Evolutionary conservation across 176 grass and related monocot species (phyloP).

Genomic region (Melocanna baccifera): DNA sequence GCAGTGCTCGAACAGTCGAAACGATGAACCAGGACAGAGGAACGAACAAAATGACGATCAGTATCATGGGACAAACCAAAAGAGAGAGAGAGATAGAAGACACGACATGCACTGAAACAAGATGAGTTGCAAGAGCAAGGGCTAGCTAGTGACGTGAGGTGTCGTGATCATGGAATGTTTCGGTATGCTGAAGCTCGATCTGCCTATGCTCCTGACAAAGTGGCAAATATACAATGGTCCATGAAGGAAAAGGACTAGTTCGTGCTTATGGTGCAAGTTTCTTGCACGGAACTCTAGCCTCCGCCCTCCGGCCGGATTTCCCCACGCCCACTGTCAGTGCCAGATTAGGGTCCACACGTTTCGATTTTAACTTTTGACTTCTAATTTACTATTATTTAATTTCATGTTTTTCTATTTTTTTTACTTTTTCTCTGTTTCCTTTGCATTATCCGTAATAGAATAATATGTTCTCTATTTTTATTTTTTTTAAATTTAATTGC

Average conservation of each 20-base stretch:
- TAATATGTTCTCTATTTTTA: too few species aligned
- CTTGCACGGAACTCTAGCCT: not conserved
- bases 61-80: too few species aligned
- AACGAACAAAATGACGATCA: not conserved
- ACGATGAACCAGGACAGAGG: not conserved
- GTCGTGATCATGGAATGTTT: constrained; percentile 8
- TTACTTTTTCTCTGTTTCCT: too few species aligned
- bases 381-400: too few species aligned
- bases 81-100: too few species aligned
- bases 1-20: not conserved
- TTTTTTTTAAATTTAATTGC: too few species aligned
- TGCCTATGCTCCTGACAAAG: not conserved
- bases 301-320: too few species aligned
- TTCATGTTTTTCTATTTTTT: too few species aligned
- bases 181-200: not conserved
- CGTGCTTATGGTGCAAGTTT: constrained; percentile 17
- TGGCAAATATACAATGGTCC: not conserved
- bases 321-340: too few species aligned
- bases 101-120: not conserved
- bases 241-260: not conserved
- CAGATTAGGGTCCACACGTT: too few species aligned
- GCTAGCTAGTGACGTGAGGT: not conserved
- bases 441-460: too few species aligned
- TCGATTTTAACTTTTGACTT: too few species aligned
- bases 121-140: not conserved